These are phyloP conservation scores for Aspergillus floridensis DNA, from an alignment of 2,329 filamentous ascomycete species.

Conservation along the genomic window DNA sequence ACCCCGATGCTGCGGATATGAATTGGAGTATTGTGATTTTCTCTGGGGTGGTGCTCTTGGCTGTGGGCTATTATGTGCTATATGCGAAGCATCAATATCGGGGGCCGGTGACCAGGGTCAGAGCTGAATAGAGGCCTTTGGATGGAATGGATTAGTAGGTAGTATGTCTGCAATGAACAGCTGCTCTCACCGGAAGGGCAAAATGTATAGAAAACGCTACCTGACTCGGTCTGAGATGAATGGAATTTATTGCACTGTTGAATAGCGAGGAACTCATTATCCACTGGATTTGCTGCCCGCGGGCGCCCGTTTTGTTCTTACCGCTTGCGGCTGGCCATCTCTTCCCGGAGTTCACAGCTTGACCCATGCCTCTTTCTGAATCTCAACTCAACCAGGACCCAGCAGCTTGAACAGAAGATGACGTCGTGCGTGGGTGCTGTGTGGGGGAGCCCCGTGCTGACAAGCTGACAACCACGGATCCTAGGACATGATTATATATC, in stretches of 20 bases:
- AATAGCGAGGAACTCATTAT: background rate
- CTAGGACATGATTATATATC: background rate
- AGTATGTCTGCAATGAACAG: background rate
- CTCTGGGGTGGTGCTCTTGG: constrained; percentile 24
- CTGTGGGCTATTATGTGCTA: constrained; percentile 25
- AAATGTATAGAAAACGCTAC: background rate
- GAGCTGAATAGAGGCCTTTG: background rate
- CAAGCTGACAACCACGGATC: background rate
- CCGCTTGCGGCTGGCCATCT: background rate
- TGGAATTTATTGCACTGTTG: background rate
- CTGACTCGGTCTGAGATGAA: too few species aligned
- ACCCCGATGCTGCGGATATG: constrained; percentile 22
- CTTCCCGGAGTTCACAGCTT: background rate
- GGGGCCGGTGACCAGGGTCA: constrained; percentile 29
- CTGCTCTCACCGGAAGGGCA: background rate
- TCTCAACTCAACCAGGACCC: background rate
- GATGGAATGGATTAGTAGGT: background rate
- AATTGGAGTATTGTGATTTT: constrained; percentile 32
- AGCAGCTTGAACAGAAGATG: background rate
- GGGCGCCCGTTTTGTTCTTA: background rate
- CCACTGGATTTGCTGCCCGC: too few species aligned
- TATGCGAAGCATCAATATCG: constrained; percentile 28
- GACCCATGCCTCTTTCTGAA: background rate
- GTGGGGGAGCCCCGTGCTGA: background rate
- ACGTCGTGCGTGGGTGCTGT: background rate